Evolutionary conservation across 257 asterid genomes (phyloP).

Genomic region (Phtheirospermum japonicum): DNA sequence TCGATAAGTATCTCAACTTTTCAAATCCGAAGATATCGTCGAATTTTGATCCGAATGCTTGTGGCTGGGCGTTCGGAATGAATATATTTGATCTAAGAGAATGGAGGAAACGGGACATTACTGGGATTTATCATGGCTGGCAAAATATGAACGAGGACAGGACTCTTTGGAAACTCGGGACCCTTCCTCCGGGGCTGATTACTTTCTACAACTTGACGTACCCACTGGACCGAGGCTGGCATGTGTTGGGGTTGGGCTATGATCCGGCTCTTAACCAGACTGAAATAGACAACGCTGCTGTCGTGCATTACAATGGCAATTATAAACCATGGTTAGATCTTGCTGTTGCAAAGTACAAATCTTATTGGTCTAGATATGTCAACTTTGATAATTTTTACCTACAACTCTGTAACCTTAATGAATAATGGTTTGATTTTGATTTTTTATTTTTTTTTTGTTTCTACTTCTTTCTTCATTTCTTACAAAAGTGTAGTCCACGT

Average conservation of each 20-base stretch:
- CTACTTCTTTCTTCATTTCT: neutral
- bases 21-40: slow-evolving; percentile 79
- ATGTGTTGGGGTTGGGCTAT: slow-evolving; percentile 92
- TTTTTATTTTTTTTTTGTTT: neutral
- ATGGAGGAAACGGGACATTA: slow-evolving; percentile 84
- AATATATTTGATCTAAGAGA: slow-evolving; percentile 81
- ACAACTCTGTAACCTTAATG: slow-evolving; percentile 52
- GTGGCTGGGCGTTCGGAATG: slow-evolving; percentile 99
- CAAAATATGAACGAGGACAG: slow-evolving; percentile 82
- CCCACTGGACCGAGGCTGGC: slow-evolving; percentile 90
- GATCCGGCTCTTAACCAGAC: slow-evolving; percentile 92
- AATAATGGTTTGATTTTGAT: slow-evolving; percentile 26
- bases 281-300: slow-evolving; percentile 80
- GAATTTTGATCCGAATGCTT: slow-evolving; percentile 80
- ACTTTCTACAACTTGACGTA: slow-evolving; percentile 86
- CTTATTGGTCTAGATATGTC: slow-evolving; percentile 80
- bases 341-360: slow-evolving; percentile 79
- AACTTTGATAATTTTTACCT: slow-evolving; percentile 62
- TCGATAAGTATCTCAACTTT: slow-evolving; percentile 88
- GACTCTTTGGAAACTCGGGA: slow-evolving; percentile 96
- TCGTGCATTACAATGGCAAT: slow-evolving; percentile 90
- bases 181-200: slow-evolving; percentile 89
- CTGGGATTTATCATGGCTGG: slow-evolving; percentile 93
- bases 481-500: neutral
- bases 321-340: slow-evolving; percentile 99